A percentile compares a stretch with the other conserved stretches of the same genome.
These are phyloP conservation scores for Persicaria tinctoria DNA, from an alignment of 148 eudicot species.

Conservation along the genomic window DNA sequence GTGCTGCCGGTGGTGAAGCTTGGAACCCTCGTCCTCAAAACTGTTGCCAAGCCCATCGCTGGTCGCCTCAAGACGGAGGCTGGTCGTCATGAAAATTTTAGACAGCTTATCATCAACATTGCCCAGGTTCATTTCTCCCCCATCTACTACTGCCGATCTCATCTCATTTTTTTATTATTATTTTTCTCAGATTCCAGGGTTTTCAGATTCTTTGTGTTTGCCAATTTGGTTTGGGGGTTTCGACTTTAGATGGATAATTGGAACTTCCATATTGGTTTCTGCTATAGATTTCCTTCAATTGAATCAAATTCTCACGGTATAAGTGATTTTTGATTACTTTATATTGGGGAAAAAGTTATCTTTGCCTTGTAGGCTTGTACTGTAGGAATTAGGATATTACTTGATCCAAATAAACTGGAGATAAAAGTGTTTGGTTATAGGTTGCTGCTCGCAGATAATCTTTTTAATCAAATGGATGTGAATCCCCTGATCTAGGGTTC, in stretches of 20 bases:
- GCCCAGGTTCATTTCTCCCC: slow-evolving; percentile 55
- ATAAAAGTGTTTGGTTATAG: not conserved
- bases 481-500: not conserved
- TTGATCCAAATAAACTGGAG: too few relatives aligned
- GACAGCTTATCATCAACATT: slow-evolving; percentile 55
- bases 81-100: slow-evolving; percentile 53
- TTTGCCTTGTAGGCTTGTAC: too few relatives aligned
- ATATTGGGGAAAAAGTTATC: too few relatives aligned
- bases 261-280: not conserved
- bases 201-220: not conserved
- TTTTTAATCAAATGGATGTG: not conserved
- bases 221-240: not conserved
- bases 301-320: too few relatives aligned
- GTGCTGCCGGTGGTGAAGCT: slow-evolving; percentile 65
- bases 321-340: too few relatives aligned
- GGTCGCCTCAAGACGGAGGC: slow-evolving; percentile 69
- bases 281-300: not conserved
- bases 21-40: slow-evolving; percentile 60
- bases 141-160: not conserved
- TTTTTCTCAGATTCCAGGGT: not conserved
- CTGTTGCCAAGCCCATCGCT: slow-evolving; percentile 71
- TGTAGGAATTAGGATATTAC: too few relatives aligned
- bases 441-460: not conserved
- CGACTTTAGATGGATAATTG: not conserved
- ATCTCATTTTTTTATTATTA: not conserved